These are phyloP conservation scores for Phytophthora meadii DNA, from an alignment of 352 stramenopile genomes.

Conservation along the genomic window DNA sequence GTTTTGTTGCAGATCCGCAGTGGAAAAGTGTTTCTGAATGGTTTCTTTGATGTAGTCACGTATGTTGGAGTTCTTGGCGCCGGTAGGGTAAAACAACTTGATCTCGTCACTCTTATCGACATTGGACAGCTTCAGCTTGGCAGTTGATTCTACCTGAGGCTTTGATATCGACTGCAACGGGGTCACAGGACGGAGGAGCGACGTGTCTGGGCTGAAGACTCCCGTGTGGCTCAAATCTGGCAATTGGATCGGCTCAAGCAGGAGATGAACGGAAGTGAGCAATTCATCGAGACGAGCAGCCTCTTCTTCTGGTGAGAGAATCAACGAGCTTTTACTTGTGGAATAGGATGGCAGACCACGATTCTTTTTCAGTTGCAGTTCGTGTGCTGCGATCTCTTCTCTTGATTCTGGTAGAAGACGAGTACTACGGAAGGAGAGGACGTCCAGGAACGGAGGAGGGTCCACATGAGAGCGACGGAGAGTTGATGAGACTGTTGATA, in stretches of 20 bases:
- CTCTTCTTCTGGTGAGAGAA: constrained; percentile 13
- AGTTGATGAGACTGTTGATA: neutral
- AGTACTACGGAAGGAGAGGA: constrained; percentile 68
- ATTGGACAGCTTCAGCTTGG: constrained; percentile 39
- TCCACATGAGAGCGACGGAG: constrained; percentile 12
- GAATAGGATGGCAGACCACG: neutral
- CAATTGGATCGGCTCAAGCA: constrained; percentile 68
- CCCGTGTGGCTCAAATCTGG: constrained; percentile 69
- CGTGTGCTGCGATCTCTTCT: constrained; percentile 37
- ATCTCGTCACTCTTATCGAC: constrained; percentile 45
- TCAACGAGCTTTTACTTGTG: neutral
- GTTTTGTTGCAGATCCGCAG: neutral
- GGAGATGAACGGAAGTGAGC: constrained; percentile 49
- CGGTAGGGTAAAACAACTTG: constrained; percentile 76
- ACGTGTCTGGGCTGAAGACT: constrained; percentile 33
- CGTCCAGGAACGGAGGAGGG: constrained; percentile 65
- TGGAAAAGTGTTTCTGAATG: constrained; percentile 50
- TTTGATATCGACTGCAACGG: constrained; percentile 13
- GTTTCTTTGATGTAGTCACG: constrained; percentile 75
- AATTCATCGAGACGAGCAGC: constrained; percentile 42
- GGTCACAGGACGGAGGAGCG: constrained; percentile 23
- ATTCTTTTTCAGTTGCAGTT: constrained; percentile 23
- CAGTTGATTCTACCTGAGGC: neutral
- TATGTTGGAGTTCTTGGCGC: constrained; percentile 77
- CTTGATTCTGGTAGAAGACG: constrained; percentile 48